Evolutionary conservation across 225 moss, liverwort and hornwort genomes (phyloP).

Genomic region (Bryoerythrophyllum caledonicum): DNA sequence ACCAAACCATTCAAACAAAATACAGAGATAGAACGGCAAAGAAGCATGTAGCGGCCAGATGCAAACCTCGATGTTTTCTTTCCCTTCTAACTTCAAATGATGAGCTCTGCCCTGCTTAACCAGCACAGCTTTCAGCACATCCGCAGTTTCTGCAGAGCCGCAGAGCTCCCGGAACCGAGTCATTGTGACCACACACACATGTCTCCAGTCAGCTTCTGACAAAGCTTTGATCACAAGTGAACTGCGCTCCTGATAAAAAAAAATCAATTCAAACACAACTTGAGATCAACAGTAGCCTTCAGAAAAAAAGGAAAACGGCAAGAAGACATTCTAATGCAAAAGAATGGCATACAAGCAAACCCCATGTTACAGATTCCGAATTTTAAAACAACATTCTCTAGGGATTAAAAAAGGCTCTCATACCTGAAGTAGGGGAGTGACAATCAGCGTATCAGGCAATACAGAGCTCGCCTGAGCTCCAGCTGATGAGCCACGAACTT

Average conservation of each 20-base stretch:
- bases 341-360: background rate
- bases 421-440: conserved; percentile 74
- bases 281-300: conserved; percentile 8
- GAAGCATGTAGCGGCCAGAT: conserved; percentile 10
- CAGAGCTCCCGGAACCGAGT: conserved; percentile 79
- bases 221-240: conserved; percentile 53
- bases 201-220: conserved; percentile 58
- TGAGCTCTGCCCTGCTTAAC: conserved; percentile 55
- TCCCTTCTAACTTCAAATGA: conserved; percentile 49
- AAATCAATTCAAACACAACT: conserved; percentile 19
- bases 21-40: background rate
- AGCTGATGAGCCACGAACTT: conserved; percentile 44
- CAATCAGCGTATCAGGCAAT: conserved; percentile 61
- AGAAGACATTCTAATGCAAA: background rate
- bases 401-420: background rate
- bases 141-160: conserved; percentile 76
- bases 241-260: conserved; percentile 63
- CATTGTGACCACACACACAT: conserved; percentile 62
- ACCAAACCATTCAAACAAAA: conserved; percentile 8
- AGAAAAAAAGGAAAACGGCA: background rate
- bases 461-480: conserved; percentile 33
- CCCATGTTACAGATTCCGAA: background rate
- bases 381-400: background rate
- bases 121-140: conserved; percentile 57
- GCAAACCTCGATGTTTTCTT: conserved; percentile 80